These are phyloP conservation scores for Neocallimastix lanati DNA, from an alignment of 192 early-diverging fungal genomes.

Conservation along the genomic window DNA sequence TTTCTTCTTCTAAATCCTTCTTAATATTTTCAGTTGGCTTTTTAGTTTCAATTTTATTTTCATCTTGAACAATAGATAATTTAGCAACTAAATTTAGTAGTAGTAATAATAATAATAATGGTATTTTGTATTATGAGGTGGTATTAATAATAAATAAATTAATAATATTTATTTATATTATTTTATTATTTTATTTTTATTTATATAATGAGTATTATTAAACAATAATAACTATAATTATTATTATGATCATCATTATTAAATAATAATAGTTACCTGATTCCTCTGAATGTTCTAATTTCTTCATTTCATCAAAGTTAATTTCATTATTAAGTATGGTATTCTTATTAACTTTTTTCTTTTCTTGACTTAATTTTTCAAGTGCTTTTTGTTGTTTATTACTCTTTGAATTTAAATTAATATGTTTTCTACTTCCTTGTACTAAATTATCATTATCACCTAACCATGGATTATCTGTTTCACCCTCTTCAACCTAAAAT, in stretches of 20 bases:
- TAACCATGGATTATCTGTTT: background rate
- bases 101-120: too few relatives aligned
- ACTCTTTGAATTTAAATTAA: background rate
- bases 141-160: too few relatives aligned
- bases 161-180: too few relatives aligned
- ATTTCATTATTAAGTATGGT: background rate
- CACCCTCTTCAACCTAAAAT: background rate
- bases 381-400: background rate
- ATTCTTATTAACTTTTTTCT: background rate
- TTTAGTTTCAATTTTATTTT: slow-evolving; percentile 37
- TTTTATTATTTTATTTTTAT: too few relatives aligned
- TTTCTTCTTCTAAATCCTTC: slow-evolving; percentile 25
- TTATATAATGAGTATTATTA: too few relatives aligned
- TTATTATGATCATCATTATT: too few relatives aligned
- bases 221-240: too few relatives aligned
- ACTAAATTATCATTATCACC: background rate
- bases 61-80: slow-evolving; percentile 3
- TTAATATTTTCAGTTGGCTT: slow-evolving; percentile 45
- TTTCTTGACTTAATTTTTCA: background rate
- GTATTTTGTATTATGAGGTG: too few relatives aligned
- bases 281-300: background rate
- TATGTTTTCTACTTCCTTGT: background rate
- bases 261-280: background rate
- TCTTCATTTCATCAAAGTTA: background rate
- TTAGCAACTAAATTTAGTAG: background rate